A percentile compares a stretch with the other conserved stretches of the same genome.
phyloP scores from a whole-genome alignment of 2,329 filamentous ascomycete genomes.

The Hypoxylon sp. region DNA sequence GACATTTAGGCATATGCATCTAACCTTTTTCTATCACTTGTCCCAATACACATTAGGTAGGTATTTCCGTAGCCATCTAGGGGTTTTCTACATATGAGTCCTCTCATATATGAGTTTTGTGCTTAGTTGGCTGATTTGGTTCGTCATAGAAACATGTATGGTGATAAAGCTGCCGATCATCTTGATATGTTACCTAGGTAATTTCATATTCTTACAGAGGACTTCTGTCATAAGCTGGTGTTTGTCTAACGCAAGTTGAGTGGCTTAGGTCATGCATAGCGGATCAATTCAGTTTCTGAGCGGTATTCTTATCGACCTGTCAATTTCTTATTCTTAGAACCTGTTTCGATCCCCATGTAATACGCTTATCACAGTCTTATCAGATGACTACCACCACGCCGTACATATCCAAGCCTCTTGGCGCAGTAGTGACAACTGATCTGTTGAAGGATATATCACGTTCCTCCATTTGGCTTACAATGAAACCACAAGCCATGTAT shows the following conservation, averaged over 20 bases:
- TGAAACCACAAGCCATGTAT: background rate
- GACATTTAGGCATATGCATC: background rate
- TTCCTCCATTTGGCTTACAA: background rate
- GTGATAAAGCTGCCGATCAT: background rate
- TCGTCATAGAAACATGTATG: background rate
- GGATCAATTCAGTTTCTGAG: background rate
- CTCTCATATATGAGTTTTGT: background rate
- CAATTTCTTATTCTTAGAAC: background rate
- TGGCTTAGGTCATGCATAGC: background rate
- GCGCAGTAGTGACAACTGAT: background rate
- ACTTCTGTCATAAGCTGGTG: background rate
- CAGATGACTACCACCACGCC: background rate
- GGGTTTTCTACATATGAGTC: no score
- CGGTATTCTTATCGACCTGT: background rate
- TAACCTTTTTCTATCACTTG: no score
- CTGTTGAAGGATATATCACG: background rate
- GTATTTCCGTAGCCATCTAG: background rate
- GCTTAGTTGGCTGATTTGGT: background rate
- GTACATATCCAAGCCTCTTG: background rate
- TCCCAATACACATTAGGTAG: background rate
- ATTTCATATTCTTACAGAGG: no score
- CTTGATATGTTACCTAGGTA: no score
- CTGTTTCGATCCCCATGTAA: background rate
- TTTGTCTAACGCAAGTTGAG: background rate
- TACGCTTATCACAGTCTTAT: background rate